Evolutionary conservation across 306 rosid genomes (phyloP), one percentile per base, ranked within the genome.

Genomic region (Chamaecrista fasciculata): DNA sequence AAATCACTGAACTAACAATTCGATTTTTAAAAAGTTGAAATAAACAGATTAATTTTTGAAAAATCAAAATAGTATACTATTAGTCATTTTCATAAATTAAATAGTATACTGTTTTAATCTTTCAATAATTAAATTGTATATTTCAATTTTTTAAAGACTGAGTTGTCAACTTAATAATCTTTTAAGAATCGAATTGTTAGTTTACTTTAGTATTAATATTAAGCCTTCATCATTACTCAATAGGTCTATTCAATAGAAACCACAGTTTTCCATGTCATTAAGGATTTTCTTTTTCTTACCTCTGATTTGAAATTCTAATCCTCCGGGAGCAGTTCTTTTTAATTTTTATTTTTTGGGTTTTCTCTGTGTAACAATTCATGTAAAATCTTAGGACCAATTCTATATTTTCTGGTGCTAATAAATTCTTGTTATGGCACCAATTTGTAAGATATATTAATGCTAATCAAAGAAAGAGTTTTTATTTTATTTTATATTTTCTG

Each of bases 381-480:
- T 91, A 87, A 87, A 87, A 85, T 90, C 83, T 74, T 81, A 77
- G 84, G 81, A 65, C 15, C 77, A 73, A 76, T 71, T 84, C 83
- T 86, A 87, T 73, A 76, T 71, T 76, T 76, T 79, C 34, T 77
- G 90, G 91, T 86, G 88, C 88, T 76, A 56, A n/a, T n/a, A n/a
- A n/a, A 76, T 64, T 79, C 72, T 72, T 56, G 66, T 72, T 55
- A 56, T 20, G 29, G 87, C 91, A 81, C 87, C 87, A 57, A 72
- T n/a, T 64, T 82, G 91, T 90, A 86, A 85, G 83, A 86, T 91
- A 82, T 81, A n/a, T n/a, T n/a, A 76, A 71, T 80, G 78, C 88
- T 82, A 85, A 85, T 83, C 80, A 82, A 78, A 82, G 79, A 48
- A 75, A 76, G 74, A 72, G 69, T 42, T 77, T 68, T 36, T 53